Conservation (phyloP, 1,139 yeast species). For the Magnusiomyces starmeri region DNA sequence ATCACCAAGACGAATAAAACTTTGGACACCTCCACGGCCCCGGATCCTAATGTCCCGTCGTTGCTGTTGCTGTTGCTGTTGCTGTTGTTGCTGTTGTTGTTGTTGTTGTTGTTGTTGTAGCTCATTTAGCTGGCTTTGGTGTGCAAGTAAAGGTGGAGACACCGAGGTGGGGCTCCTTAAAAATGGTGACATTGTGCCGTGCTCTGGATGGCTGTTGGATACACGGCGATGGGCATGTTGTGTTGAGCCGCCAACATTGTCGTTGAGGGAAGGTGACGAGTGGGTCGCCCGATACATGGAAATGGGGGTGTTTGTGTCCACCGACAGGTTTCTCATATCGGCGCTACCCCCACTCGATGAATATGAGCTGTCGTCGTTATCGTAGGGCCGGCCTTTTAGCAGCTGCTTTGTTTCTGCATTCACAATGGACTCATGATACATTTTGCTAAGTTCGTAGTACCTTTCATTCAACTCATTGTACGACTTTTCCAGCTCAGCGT, state of each 20-base stretch:
- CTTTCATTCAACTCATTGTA: constrained; percentile 24
- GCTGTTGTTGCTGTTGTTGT: background rate
- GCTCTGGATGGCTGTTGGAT: too few relatives aligned
- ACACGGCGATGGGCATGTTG: too few relatives aligned
- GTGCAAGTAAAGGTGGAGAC: background rate
- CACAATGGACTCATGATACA: constrained; percentile 3
- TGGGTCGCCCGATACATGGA: too few relatives aligned
- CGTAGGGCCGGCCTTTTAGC: background rate
- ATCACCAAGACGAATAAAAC: constrained; percentile 15
- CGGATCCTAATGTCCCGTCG: constrained; percentile 23
- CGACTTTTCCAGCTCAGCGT: constrained; percentile 21
- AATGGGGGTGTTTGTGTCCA: too few relatives aligned
- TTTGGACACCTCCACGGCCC: constrained; percentile 35
- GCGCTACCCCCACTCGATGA: too few relatives aligned
- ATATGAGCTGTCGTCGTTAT: background rate
- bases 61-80: constrained; percentile 13
- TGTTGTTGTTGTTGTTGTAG: background rate
- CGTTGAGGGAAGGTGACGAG: too few relatives aligned
- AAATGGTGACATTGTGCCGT: too few relatives aligned
- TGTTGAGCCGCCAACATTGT: too few relatives aligned
- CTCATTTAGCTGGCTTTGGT: background rate
- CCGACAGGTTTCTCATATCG: too few relatives aligned
- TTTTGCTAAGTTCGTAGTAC: constrained; percentile 20
- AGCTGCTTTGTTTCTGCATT: background rate
- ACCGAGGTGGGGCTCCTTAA: too few relatives aligned